A percentile compares a stretch with the other conserved stretches of the same genome.
These are phyloP conservation scores for Athelia psychrophila DNA, from an alignment of 1,284 basidiomycete species.

Conservation along the genomic window DNA sequence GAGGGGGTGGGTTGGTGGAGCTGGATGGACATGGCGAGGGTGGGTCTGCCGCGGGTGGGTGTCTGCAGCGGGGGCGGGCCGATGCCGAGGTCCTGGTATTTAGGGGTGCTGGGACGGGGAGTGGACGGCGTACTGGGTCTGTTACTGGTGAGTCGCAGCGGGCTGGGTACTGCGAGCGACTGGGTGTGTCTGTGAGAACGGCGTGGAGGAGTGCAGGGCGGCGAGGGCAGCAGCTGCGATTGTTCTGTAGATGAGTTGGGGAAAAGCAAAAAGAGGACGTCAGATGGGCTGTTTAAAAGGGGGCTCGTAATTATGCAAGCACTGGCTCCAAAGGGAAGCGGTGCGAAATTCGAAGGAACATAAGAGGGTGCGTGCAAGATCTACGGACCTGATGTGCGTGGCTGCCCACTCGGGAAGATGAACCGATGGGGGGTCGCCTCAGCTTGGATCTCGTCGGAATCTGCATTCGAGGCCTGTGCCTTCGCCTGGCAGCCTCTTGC, in stretches of 20 bases:
- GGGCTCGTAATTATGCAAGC: no score
- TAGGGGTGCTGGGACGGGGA: neutral
- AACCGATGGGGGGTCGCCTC: neutral
- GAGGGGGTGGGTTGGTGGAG: neutral
- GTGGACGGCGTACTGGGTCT: neutral
- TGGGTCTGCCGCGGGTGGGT: neutral
- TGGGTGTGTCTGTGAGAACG: neutral
- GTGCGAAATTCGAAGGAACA: neutral
- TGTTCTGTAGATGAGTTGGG: no score
- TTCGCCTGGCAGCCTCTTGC: no score
- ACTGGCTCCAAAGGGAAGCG: no score
- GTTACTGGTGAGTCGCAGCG: no score
- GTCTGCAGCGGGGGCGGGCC: neutral
- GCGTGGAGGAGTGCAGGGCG: neutral
- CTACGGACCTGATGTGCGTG: neutral
- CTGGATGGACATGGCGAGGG: slow-evolving; percentile 2
- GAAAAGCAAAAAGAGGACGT: neutral
- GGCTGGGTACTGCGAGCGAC: neutral
- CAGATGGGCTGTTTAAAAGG: neutral
- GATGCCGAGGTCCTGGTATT: neutral
- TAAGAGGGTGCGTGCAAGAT: no score
- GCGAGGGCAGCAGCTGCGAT: neutral
- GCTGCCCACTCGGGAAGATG: neutral
- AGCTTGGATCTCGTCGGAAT: neutral
- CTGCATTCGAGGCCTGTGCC: neutral